phyloP scores from a whole-genome alignment of 768 basidiomycete genomes.

The Coprinellus aureogranulatus region DNA sequence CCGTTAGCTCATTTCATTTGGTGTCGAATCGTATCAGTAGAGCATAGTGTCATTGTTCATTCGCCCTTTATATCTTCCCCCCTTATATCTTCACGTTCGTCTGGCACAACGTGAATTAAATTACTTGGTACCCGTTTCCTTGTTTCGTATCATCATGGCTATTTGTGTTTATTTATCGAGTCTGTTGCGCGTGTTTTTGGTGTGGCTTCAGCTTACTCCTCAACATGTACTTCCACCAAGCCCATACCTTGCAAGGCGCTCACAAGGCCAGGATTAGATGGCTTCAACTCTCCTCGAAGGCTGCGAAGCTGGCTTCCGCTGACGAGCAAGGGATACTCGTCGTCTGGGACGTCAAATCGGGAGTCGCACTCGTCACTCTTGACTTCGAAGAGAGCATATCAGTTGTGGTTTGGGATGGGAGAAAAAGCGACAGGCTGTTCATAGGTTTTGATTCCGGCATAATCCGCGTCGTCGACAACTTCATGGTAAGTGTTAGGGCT shows the following conservation, averaged over 20 bases:
- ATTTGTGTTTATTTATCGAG: background rate
- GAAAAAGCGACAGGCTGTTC: background rate
- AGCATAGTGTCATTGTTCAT: too few relatives aligned
- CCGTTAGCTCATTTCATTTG: too few relatives aligned
- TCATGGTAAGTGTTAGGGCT: background rate
- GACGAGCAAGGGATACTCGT: background rate
- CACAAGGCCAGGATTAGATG: background rate
- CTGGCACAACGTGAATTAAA: too few relatives aligned
- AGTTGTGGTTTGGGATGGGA: background rate
- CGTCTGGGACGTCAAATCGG: background rate
- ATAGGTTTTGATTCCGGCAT: background rate
- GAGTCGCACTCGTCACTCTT: background rate
- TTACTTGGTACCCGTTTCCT: too few relatives aligned
- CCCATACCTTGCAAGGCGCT: background rate
- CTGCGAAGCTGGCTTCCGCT: background rate
- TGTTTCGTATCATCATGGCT: too few relatives aligned
- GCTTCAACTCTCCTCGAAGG: background rate
- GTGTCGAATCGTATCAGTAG: too few relatives aligned
- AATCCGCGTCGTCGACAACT: background rate
- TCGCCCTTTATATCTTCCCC: too few relatives aligned
- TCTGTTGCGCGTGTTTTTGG: background rate
- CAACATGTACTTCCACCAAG: background rate
- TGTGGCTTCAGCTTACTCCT: background rate
- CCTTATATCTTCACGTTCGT: too few relatives aligned
- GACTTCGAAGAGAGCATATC: background rate